Conservation (phyloP, 495 filamentous ascomycete genomes). For the Tuber melanosporum region DNA sequence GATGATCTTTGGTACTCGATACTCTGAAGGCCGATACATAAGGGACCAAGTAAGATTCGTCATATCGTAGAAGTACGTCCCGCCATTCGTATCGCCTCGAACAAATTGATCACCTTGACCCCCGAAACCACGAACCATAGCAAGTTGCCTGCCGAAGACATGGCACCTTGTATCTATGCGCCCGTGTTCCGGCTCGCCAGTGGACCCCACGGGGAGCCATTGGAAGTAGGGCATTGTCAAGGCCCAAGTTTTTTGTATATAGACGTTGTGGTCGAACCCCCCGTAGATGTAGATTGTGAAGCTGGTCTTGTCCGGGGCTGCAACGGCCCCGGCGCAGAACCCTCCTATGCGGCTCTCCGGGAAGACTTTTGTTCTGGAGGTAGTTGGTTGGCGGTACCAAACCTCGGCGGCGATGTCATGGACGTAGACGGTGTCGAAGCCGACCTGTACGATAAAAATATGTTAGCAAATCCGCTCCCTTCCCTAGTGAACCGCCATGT, state of each 20-base stretch:
- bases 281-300: not conserved
- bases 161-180: not conserved
- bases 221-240: slow-evolving; percentile 4
- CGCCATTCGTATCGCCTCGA: not conserved
- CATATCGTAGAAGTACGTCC: not conserved
- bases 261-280: not conserved
- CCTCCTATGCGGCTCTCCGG: not conserved
- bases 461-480: not conserved
- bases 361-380: not conserved
- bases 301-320: not conserved
- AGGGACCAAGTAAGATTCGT: not conserved
- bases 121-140: not conserved
- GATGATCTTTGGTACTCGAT: slow-evolving; percentile 15
- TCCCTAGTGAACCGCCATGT: not conserved
- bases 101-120: not conserved
- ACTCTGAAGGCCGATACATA: slow-evolving; percentile 1
- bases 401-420: not conserved
- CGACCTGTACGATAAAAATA: not conserved
- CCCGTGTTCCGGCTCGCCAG: not conserved
- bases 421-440: not conserved
- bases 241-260: not conserved
- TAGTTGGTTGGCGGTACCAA: not conserved
- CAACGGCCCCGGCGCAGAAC: not conserved
- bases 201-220: not conserved
- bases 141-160: not conserved